phyloP scores from a whole-genome alignment of 2,329 filamentous ascomycete genomes.

The Ciborinia camelliae region DNA sequence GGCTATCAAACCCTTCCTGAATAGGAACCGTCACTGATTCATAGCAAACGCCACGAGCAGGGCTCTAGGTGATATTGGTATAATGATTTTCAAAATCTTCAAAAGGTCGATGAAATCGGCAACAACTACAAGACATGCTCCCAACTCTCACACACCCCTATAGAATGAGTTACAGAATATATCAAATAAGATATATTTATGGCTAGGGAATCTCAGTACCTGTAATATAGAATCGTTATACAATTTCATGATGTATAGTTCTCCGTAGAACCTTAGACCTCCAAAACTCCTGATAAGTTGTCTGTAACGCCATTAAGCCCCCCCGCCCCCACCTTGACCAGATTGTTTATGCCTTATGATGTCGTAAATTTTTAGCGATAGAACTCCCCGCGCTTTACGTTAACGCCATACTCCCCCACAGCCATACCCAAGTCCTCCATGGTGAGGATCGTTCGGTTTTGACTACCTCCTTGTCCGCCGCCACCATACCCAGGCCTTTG shows the following conservation, averaged over 20 bases:
- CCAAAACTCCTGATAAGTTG: slow-evolving; percentile 4
- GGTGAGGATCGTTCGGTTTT: slow-evolving; percentile 90
- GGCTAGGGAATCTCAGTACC: neutral
- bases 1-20: neutral
- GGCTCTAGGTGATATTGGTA: neutral
- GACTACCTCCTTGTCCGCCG: slow-evolving; percentile 81
- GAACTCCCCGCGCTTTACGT: slow-evolving; percentile 95
- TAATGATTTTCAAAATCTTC: neutral
- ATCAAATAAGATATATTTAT: neutral
- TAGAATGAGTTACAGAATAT: neutral
- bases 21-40: neutral
- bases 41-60: neutral
- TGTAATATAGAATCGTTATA: slow-evolving; percentile 12
- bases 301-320: slow-evolving; percentile 23
- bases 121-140: neutral
- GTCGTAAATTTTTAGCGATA: slow-evolving; percentile 61
- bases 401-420: slow-evolving; percentile 95
- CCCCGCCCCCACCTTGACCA: neutral
- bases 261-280: slow-evolving; percentile 5
- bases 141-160: neutral
- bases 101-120: neutral
- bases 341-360: slow-evolving; percentile 10
- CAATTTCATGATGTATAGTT: slow-evolving; percentile 18
- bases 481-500: slow-evolving; percentile 80
- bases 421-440: slow-evolving; percentile 99